Evolutionary conservation across 2,329 filamentous ascomycete genomes (phyloP).

Genomic region (Hypoxylon sp.): DNA sequence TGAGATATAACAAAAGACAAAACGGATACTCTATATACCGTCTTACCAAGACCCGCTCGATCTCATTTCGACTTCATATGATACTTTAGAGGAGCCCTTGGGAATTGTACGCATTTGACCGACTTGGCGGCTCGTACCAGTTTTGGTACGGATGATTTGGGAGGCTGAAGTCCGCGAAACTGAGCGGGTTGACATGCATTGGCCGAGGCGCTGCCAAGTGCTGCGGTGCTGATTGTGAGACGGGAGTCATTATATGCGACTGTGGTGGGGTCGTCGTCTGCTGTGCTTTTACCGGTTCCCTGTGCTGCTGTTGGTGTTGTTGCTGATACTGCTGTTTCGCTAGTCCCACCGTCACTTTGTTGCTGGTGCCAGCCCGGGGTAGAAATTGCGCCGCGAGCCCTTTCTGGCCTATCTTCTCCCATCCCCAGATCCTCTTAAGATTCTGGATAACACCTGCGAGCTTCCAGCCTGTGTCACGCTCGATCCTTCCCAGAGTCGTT

Average conservation of each 20-base stretch:
- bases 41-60: background rate
- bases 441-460: constrained; percentile 78
- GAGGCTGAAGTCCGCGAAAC: constrained; percentile 79
- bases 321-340: constrained; percentile 19
- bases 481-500: constrained; percentile 79
- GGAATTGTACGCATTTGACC: constrained; percentile 47
- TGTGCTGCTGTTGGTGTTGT: constrained; percentile 45
- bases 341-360: constrained; percentile 18
- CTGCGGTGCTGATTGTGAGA: constrained; percentile 44
- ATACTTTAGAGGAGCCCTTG: constrained; percentile 43
- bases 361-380: constrained; percentile 21
- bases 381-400: constrained; percentile 46
- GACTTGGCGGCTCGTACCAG: constrained; percentile 80
- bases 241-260: constrained; percentile 43
- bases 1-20: constrained; percentile 4
- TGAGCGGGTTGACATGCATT: constrained; percentile 73
- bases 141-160: constrained; percentile 85
- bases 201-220: constrained; percentile 50
- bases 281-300: constrained; percentile 38
- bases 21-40: constrained; percentile 31
- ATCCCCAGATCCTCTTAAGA: constrained; percentile 82
- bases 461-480: constrained; percentile 81
- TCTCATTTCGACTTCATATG: background rate
- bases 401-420: constrained; percentile 61
- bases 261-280: constrained; percentile 37